phyloP scores from a whole-genome alignment of 2,329 filamentous ascomycete species.

The Xylogone sp. region DNA sequence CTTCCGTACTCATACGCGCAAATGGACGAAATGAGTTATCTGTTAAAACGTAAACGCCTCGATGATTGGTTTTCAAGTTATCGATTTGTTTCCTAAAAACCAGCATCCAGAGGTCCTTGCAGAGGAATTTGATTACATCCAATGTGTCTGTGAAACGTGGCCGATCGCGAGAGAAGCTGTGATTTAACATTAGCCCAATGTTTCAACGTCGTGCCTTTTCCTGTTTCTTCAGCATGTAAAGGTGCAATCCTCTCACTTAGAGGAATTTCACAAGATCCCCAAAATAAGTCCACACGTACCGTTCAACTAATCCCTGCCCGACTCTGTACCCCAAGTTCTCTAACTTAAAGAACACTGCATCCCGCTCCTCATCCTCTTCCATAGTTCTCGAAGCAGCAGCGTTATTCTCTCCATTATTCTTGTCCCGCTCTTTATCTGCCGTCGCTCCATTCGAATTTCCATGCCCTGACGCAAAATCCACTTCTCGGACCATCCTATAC shows the following conservation, averaged over 20 bases:
- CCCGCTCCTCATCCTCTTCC: conserved; percentile 77
- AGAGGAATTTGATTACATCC: conserved; percentile 96
- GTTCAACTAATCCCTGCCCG: conserved; percentile 85
- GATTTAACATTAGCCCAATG: background rate
- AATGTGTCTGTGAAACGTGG: conserved; percentile 89
- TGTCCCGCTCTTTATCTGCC: background rate
- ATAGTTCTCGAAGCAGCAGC: conserved; percentile 27
- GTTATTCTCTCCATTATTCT: conserved; percentile 4
- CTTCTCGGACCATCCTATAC: conserved; percentile 74
- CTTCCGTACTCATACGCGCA: conserved; percentile 81
- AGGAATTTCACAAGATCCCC: background rate
- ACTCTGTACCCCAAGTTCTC: conserved; percentile 88
- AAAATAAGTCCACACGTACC: conserved; percentile 50
- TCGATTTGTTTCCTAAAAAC: conserved; percentile 97
- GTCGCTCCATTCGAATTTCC: background rate
- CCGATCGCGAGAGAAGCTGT: conserved; percentile 74
- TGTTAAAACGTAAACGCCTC: conserved; percentile 93
- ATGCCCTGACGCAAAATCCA: conserved; percentile 13
- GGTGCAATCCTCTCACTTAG: background rate
- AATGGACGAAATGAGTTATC: conserved; percentile 90
- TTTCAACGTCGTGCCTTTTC: background rate
- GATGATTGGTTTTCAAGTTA: conserved; percentile 96
- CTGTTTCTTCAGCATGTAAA: too few species aligned
- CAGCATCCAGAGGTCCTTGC: conserved; percentile 95
- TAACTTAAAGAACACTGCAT: conserved; percentile 80